Evolutionary conservation across 139 green algal genomes (phyloP), one percentile per base, ranked within the genome.

Genomic region (Chlamydomonas sp.): DNA sequence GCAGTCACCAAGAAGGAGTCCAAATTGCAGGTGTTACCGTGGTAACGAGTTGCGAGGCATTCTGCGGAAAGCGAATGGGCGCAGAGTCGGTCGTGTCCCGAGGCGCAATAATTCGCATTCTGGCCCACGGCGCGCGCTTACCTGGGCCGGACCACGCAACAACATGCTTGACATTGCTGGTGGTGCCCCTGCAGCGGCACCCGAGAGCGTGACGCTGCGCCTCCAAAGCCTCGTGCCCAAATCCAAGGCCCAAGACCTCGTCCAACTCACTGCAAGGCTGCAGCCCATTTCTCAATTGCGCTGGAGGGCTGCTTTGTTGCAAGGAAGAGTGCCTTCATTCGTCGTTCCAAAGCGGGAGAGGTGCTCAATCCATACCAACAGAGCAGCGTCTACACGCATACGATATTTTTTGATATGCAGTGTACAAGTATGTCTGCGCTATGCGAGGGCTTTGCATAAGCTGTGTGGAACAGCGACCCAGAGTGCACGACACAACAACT

Each of bases 231-330:
- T 49, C 31, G 20, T 31, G 4, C 80, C 67, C 83, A 90, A 96
- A 75, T 0, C 94, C 92, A 59, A 94, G 87, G 90, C 95, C 79
- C 2, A 93, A 84, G 88, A 96, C 94, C 1, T 85, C 86, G 6
- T 95, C 60, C 12, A 63, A 78, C 73, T 95, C 81, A 58, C 71
- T 84, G 20, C 85, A 90, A 63, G 83, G 79, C 85, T 85, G 89
- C 84, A 77, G 14, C 5, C 66, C 79, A 74, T 20, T 0, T 57
- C 10, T 72, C 76, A 20, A 83, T 8, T 3, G 17, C 64, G 17
- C 58, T 73, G 60, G 17, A 58, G 49, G 75, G 16, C 49, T 86
- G 69, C 62, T 60, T 87, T 1, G 83, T 75, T 31, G 62, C 62
- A 20, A 87, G 4, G 58, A 87, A 87, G 1, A 87, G 1, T 3